Percentiles rank a stretch among this genome's conserved stretches.
Conservation (phyloP, 129 eudicot genomes). For the Oenanthe sinensis region DNA sequence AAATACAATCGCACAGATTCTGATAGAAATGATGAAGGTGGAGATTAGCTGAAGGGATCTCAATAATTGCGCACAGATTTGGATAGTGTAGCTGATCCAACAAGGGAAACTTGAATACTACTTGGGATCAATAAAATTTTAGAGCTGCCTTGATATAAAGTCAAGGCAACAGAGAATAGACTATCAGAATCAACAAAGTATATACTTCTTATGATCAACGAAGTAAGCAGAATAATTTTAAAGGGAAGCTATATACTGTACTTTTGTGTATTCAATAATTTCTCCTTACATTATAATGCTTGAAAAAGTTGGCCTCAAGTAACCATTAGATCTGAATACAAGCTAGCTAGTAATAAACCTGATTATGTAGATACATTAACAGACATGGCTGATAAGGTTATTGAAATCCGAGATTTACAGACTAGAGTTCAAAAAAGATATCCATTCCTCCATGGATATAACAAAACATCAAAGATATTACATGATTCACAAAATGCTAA, state of each 20-base stretch:
- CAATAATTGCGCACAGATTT: background rate
- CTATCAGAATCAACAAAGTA: too few species aligned
- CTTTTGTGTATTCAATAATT: background rate
- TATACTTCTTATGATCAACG: background rate
- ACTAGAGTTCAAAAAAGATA: background rate
- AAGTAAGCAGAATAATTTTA: background rate
- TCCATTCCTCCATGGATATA: background rate
- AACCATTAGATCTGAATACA: background rate
- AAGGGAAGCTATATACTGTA: background rate
- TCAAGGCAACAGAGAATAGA: background rate
- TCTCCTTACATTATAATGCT: background rate
- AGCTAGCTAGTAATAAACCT: background rate
- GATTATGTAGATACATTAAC: background rate
- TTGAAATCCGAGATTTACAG: background rate
- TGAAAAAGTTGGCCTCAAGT: background rate
- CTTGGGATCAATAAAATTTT: background rate
- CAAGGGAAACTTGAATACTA: background rate
- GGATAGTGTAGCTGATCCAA: background rate
- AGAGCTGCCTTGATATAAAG: background rate
- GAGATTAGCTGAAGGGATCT: background rate
- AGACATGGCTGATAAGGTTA: background rate
- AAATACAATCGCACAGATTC: background rate
- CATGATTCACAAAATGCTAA: background rate
- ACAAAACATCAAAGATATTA: background rate
- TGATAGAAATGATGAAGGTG: background rate